Percentiles rank a stretch among this genome's conserved stretches.
These are phyloP conservation scores for Pharus latifolius DNA, from an alignment of 176 grass and related monocot genomes.

Conservation along the genomic window DNA sequence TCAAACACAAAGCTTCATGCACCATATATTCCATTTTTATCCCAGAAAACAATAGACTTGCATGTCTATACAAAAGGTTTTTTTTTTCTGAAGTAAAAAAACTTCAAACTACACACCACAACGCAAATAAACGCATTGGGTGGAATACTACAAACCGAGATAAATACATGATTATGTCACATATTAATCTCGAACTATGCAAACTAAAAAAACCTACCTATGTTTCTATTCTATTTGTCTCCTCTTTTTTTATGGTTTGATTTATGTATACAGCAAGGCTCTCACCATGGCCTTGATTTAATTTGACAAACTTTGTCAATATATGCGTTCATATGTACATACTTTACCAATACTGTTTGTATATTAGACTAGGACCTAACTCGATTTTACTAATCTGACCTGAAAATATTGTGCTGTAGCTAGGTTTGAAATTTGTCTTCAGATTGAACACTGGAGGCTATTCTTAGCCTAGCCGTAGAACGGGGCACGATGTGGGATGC, in stretches of 20 bases:
- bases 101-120: constrained; percentile 26
- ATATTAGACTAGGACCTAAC: constrained; percentile 16
- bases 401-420: not conserved
- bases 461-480: constrained; percentile 43
- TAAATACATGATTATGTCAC: constrained; percentile 38
- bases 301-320: constrained; percentile 20
- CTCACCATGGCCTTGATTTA: not conserved
- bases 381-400: constrained; percentile 9
- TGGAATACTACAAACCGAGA: constrained; percentile 39
- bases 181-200: constrained; percentile 33
- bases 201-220: constrained; percentile 23
- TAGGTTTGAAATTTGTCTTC: not conserved
- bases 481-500: constrained; percentile 46
- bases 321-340: constrained; percentile 21
- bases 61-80: constrained; percentile 21
- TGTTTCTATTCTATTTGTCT: not conserved
- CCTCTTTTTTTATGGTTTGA: not conserved
- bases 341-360: constrained; percentile 23
- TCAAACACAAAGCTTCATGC: not conserved
- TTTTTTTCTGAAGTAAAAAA: too few species aligned
- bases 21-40: not conserved
- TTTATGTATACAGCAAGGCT: constrained; percentile 18
- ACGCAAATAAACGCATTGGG: constrained; percentile 46
- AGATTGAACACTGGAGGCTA: not conserved
- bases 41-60: constrained; percentile 1